phyloP scores from a whole-genome alignment of 2,329 filamentous ascomycete genomes.

The Cladophialophora carrionii region DNA sequence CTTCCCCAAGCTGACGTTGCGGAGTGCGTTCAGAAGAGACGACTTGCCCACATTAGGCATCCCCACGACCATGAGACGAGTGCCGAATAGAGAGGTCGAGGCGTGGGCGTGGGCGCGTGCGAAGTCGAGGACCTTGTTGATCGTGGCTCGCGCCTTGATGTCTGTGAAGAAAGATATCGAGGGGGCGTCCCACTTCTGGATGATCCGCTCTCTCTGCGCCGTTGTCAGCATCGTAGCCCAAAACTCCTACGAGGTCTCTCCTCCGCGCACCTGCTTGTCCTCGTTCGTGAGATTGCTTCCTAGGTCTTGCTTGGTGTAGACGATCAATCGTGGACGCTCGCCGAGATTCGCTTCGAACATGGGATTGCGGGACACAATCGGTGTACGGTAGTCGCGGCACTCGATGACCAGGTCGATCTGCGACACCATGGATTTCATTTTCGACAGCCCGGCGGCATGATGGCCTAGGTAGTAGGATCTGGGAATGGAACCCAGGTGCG shows the following conservation, averaged over 20 bases:
- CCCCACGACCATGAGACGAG: slow-evolving; percentile 83
- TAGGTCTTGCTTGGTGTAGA: slow-evolving; percentile 90
- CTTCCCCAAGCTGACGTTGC: slow-evolving; percentile 66
- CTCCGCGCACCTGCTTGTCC: slow-evolving; percentile 39
- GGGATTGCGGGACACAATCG: slow-evolving; percentile 86
- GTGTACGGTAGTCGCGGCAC: slow-evolving; percentile 90
- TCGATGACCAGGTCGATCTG: slow-evolving; percentile 88
- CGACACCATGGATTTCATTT: slow-evolving; percentile 79
- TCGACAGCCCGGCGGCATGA: slow-evolving; percentile 76
- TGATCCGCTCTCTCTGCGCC: slow-evolving; percentile 54
- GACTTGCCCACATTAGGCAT: slow-evolving; percentile 99
- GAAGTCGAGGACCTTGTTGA: slow-evolving; percentile 54
- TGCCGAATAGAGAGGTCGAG: slow-evolving; percentile 68
- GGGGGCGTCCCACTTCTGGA: slow-evolving; percentile 59
- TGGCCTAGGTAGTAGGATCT: slow-evolving; percentile 95
- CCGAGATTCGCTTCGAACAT: slow-evolving; percentile 78
- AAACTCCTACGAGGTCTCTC: background rate
- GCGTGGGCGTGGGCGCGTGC: slow-evolving; percentile 57
- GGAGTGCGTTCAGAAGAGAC: slow-evolving; percentile 84
- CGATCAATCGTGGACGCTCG: slow-evolving; percentile 73
- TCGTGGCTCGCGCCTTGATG: slow-evolving; percentile 52
- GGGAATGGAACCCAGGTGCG: slow-evolving; percentile 72
- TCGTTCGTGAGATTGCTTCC: slow-evolving; percentile 53
- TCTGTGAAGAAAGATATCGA: slow-evolving; percentile 59
- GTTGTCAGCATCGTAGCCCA: slow-evolving; percentile 9